phyloP scores from a whole-genome alignment of 768 basidiomycete genomes.

The Stropharia rugosoannulata region DNA sequence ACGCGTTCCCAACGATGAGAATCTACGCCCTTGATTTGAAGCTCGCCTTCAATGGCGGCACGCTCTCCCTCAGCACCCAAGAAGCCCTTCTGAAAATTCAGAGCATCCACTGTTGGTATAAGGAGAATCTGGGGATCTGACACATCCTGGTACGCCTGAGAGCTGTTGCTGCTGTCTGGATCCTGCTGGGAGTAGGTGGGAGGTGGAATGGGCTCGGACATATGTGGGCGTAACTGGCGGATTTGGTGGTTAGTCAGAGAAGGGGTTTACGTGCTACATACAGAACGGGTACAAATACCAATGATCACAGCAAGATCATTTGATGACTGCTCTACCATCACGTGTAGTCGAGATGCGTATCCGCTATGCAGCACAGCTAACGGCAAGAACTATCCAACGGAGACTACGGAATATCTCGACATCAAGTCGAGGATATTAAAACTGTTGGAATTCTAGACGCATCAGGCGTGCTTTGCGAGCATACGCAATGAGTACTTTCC shows the following conservation, averaged over 20 bases:
- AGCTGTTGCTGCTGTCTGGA: constrained; percentile 20
- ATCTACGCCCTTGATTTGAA: constrained; percentile 76
- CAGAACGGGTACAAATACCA: neutral
- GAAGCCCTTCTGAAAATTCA: constrained; percentile 85
- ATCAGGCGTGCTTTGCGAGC: no score
- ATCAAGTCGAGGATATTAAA: no score
- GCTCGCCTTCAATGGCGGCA: constrained; percentile 84
- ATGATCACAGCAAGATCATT: neutral
- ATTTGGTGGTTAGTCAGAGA: constrained; percentile 5
- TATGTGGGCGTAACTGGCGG: constrained; percentile 3
- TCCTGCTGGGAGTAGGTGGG: constrained; percentile 61
- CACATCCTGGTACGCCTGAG: constrained; percentile 18
- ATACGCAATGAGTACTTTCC: no score
- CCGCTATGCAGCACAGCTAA: no score
- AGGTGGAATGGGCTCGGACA: constrained; percentile 49
- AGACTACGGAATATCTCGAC: no score
- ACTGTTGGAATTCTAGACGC: no score
- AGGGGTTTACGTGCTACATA: neutral
- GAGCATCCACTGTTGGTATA: constrained; percentile 63
- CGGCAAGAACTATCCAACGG: no score
- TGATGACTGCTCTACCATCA: no score
- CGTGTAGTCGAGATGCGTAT: no score
- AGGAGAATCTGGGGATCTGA: constrained; percentile 68
- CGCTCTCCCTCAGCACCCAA: constrained; percentile 81
- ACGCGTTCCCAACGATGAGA: constrained; percentile 61